A percentile compares a stretch with the other conserved stretches of the same genome.
Conservation (phyloP, 1,284 basidiomycete genomes). For the Puccinia sorghi region DNA sequence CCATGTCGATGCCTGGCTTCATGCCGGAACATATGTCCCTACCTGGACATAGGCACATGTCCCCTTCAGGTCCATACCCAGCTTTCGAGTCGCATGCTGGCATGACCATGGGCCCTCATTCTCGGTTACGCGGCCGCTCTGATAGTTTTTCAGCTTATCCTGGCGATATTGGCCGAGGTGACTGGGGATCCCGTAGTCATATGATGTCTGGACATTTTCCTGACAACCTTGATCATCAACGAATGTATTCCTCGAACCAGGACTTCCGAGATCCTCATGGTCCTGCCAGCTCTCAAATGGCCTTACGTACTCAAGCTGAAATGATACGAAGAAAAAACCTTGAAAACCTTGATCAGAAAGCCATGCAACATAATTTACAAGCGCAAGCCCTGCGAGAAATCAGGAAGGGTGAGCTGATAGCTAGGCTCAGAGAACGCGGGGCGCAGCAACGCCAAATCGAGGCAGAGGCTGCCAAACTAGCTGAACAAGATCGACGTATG, state of each 20-base stretch:
- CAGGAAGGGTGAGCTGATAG: slow-evolving; percentile 32
- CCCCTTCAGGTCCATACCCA: slow-evolving; percentile 13
- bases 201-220: not conserved
- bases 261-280: slow-evolving; percentile 5
- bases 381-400: slow-evolving; percentile 34
- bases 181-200: slow-evolving; percentile 15
- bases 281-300: slow-evolving; percentile 8
- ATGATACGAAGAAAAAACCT: slow-evolving; percentile 31
- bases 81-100: not conserved
- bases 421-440: slow-evolving; percentile 31
- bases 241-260: not conserved
- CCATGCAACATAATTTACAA: not conserved
- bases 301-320: slow-evolving; percentile 44
- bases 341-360: slow-evolving; percentile 27
- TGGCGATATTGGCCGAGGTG: slow-evolving; percentile 11
- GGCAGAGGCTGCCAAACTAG: slow-evolving; percentile 21
- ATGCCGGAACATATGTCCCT: slow-evolving; percentile 27
- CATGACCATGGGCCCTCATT: not conserved
- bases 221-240: slow-evolving; percentile 10
- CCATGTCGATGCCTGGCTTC: slow-evolving; percentile 31
- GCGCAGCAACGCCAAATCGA: slow-evolving; percentile 38
- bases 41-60: slow-evolving; percentile 20
- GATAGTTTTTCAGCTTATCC: slow-evolving; percentile 31
- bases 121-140: slow-evolving; percentile 20
- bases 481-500: slow-evolving; percentile 14